Base-by-base conservation (phyloP, 306 rosid species). In the Citrullus colocynthis region DNA sequence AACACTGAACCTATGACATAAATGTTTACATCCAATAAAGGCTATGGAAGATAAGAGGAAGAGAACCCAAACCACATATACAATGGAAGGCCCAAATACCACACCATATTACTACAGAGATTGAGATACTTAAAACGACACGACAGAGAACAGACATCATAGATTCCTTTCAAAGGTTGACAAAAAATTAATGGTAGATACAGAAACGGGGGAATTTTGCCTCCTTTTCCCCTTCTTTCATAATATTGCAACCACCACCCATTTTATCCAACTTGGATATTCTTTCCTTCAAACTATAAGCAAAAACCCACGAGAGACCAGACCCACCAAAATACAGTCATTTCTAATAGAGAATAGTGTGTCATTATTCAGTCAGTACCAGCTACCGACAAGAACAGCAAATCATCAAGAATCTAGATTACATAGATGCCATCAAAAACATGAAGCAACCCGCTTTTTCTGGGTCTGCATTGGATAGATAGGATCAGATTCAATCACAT, bases 201-300 rank as follows among this genome's bases (percentile, higher is more conserved):
- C 77, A 73, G 28, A 49, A 58, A 52, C 57, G 17, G 60, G 15
- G 60, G 28, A 49, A 74, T 51, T 74, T 52, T 74, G 49, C 78
- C 61, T 52, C 61, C 9, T 49, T 20, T 18, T 18, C 24, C 76
- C 56, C n/a, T 39, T 36, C 20, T 42, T 69, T 69, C 36, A 69
- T 36, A 72, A 30, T 5, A 51, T 51, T 7, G 17, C 61, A 42
- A 52, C 61, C 24, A 72, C 60, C 59, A 74, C 62, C 61, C 62
- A 74, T 74, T 51, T 51, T 51, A 74, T 74, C 78, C 61, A 74
- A 74, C 62, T 74, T 51, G 62, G 78, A 74, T 74, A 74, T 74
- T 74, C 59, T 34, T 52, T 54, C 78, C 78, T 74, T 74, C 78
- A 74, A 74, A 74, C 59, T 74, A 52, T 1, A 24, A 49, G 41